Conservation (phyloP, 129 eudicot species). For the Dittrichia graveolens region DNA sequence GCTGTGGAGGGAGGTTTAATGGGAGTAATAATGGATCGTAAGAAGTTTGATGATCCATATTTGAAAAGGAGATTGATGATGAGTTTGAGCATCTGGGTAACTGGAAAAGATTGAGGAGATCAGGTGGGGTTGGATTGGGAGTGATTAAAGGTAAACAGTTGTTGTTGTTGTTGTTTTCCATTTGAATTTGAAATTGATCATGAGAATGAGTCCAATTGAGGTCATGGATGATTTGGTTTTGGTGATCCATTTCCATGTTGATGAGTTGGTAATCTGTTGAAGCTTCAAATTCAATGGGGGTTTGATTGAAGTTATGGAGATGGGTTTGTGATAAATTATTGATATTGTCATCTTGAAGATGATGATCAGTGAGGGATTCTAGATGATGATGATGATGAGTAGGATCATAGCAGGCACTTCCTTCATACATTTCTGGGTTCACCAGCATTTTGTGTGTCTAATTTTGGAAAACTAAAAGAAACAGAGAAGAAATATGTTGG, state of each 20-base stretch:
- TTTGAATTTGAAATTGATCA: constrained; percentile 30
- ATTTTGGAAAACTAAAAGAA: not conserved
- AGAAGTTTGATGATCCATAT: constrained; percentile 31
- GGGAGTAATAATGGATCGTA: constrained; percentile 67
- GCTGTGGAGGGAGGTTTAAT: constrained; percentile 76
- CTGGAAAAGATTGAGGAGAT: constrained; percentile 67
- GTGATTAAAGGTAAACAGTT: constrained; percentile 29
- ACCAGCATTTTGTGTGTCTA: constrained; percentile 34
- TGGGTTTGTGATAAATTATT: constrained; percentile 42
- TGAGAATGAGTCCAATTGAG: constrained; percentile 35
- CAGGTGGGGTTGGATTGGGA: constrained; percentile 57
- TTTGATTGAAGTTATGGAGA: constrained; percentile 41
- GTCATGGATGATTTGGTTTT: constrained; percentile 35
- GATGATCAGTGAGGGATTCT: constrained; percentile 37
- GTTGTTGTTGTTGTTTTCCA: constrained; percentile 20
- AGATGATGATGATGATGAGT: constrained; percentile 47
- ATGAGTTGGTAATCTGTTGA: constrained; percentile 43
- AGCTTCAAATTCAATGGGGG: constrained; percentile 38
- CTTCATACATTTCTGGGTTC: constrained; percentile 51
- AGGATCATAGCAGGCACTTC: constrained; percentile 59
- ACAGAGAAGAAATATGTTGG: not conserved
- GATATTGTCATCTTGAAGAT: constrained; percentile 32
- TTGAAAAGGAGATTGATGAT: constrained; percentile 51
- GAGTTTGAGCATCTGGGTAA: constrained; percentile 60
- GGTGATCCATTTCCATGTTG: constrained; percentile 52